Percentiles rank a stretch among this genome's conserved stretches.
These are phyloP conservation scores for Tolypocladium capitatum DNA, from an alignment of 2,329 filamentous ascomycete species.

Conservation along the genomic window DNA sequence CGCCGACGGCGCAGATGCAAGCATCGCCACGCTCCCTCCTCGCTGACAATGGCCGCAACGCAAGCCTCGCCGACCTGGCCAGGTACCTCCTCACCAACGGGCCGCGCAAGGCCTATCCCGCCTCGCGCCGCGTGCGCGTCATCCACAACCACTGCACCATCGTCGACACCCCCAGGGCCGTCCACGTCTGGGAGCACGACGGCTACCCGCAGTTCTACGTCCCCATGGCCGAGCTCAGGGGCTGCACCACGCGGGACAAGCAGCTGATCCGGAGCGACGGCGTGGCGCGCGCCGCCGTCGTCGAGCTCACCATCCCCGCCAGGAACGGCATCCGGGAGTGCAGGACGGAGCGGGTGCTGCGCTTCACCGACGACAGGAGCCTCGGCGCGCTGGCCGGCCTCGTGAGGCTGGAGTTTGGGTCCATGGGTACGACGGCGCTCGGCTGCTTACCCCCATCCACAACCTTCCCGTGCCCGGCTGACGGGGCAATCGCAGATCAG, in stretches of 20 bases:
- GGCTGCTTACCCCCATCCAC: too few relatives aligned
- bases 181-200: constrained; percentile 32
- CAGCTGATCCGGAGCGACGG: constrained; percentile 13
- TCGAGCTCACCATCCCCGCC: constrained; percentile 16
- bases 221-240: constrained; percentile 14
- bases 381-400: constrained; percentile 18
- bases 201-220: constrained; percentile 35
- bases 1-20: too few relatives aligned
- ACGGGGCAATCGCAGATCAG: constrained; percentile 14
- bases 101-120: constrained; percentile 10
- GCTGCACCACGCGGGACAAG: constrained; percentile 15
- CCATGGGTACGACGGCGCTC: too few relatives aligned
- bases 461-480: neutral
- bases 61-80: constrained; percentile 15
- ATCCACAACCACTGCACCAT: constrained; percentile 18
- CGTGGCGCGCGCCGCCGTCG: constrained; percentile 13
- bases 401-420: constrained; percentile 21
- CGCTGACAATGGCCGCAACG: neutral
- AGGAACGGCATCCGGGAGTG: constrained; percentile 10
- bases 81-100: constrained; percentile 13
- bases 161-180: constrained; percentile 23
- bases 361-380: constrained; percentile 25
- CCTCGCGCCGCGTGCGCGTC: constrained; percentile 20
- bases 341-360: constrained; percentile 19
- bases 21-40: neutral